Evolutionary conservation across 768 basidiomycete species (phyloP).

Genomic region (Sporobolomyces phaffii): DNA sequence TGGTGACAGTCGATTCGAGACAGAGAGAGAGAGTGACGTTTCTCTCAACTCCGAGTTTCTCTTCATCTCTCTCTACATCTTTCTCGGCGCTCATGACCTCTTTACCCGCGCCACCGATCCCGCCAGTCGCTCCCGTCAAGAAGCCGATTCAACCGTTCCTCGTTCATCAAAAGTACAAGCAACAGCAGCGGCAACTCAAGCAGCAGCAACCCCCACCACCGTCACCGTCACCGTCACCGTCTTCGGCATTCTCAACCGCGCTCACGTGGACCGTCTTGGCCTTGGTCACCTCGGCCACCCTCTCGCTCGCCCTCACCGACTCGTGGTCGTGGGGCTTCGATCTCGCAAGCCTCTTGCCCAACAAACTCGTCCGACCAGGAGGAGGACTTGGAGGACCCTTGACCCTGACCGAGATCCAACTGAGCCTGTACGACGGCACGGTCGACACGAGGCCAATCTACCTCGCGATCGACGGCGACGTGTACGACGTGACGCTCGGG

Average conservation of each 20-base stretch:
- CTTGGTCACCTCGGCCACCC: constrained; percentile 47
- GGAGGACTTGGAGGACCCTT: not conserved
- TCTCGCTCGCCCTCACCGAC: constrained; percentile 77
- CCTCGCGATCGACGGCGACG: constrained; percentile 84
- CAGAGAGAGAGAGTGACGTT: too few relatives aligned
- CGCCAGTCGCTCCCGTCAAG: constrained; percentile 49
- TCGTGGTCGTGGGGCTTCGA: constrained; percentile 75
- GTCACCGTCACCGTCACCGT: not conserved
- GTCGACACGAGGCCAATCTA: constrained; percentile 62
- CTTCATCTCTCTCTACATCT: not conserved
- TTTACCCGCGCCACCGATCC: not conserved
- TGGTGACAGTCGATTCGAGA: not conserved
- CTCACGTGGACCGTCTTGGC: constrained; percentile 13
- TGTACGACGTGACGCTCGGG: constrained; percentile 79
- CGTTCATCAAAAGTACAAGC: constrained; percentile 56
- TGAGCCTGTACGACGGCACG: constrained; percentile 67
- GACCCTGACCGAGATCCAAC: constrained; percentile 61
- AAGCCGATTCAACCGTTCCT: constrained; percentile 79
- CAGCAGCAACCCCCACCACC: not conserved
- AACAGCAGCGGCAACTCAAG: constrained; percentile 59
- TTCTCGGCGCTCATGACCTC: not conserved
- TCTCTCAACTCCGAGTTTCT: too few relatives aligned
- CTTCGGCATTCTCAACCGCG: not conserved
- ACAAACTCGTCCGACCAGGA: not conserved
- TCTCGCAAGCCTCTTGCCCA: constrained; percentile 13